Base-by-base conservation (phyloP, 179 eudicot genomes). In the Vitellaria paradoxa region DNA sequence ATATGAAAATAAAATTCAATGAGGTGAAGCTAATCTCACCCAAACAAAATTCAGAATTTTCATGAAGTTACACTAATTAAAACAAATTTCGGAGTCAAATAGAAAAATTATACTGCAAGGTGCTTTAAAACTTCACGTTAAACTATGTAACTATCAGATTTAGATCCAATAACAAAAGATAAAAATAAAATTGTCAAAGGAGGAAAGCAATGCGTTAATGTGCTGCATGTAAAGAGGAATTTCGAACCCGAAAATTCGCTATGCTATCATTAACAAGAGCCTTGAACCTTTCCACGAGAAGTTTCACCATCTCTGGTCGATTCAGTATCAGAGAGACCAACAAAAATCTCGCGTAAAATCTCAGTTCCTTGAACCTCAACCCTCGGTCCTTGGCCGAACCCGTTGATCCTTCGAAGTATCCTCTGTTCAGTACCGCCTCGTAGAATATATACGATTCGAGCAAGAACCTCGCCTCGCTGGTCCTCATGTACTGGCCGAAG, bases 321-420 rank as follows among this genome's bases (percentile, higher is more conserved):
- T 82, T 84, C 87, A 93, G 77, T n/a, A 90, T 70, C 87, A 93
- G 79, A 17, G 92, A 78, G 52, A 93, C 98, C 78, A 92, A 69
- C 84, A 92, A 78, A 85, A 92, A 93, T 84, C 98, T 86, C 2
- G 98, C 97, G 61, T 82, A 93, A 80, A 92, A 93, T 88, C 98
- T 92, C 89, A 93, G 83, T 64, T 93, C 95, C 88, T 93, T 93
- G 73, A 84, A 90, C 88, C 93, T 86, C 55, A 92, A 80, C 24
- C 85, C 84, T 15, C 87, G 81, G 80, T 88, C 92, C 85, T 81
- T 83, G 53, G 37, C 66, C 69, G 73, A 62, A 14, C 79, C 86
- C 23, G 86, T 82, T 42, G 81, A 55, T 13, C 81, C 85, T 30
- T 88, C 86, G 50, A 96, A 96, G 60, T 96, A 96, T 5, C 88